Base-by-base conservation (phyloP, 441 rosid genomes). In the Melastoma candidum region DNA sequence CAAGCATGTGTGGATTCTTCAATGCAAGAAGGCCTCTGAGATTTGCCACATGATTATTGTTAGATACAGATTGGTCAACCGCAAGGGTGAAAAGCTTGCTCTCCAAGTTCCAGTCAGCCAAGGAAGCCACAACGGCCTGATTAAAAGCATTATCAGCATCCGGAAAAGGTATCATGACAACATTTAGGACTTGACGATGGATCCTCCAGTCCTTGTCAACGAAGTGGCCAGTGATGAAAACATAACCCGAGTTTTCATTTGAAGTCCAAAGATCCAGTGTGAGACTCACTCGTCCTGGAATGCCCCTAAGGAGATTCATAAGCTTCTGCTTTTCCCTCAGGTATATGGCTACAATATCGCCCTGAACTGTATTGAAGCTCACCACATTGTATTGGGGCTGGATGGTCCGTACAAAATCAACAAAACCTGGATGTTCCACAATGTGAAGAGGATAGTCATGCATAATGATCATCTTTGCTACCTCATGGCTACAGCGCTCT, bases 401-500 rank as follows among this genome's bases (percentile, higher is more conserved):
- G 68, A 87, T 82, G 29, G 85, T 66, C 62, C 73, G 69, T 17
- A 80, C 79, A 66, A 90, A 85, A 61, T 67, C 79, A 48, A 77
- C 4, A 54, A 87, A 90, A 50, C 82, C 88, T 43, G 82, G 78
- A 71, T 90, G 93, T 59, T 90, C 90, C 47, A 87, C 95, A 54
- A 87, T 77, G 67, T 78, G 80, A 12, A 84, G 78, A 14, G 96
- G 98, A 66, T 90, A 87, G 0, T 83, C 93, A 49, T 90, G 96
- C 77, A 75, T 70, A 63, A 90, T 83, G 51, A 90, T 78, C 96
- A 90, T 90, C 83, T 72, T 90, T 46, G 87, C 88, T 63, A 87
- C 67, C 63, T 87, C 85, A 46, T 63, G 89, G 75, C 64, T 68
- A 78, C 90, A 81, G 22, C 71, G 81, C 41, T 74, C 85, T 59